Conservation (phyloP, 257 asterid genomes). For the Nicotiana noctiflora region DNA sequence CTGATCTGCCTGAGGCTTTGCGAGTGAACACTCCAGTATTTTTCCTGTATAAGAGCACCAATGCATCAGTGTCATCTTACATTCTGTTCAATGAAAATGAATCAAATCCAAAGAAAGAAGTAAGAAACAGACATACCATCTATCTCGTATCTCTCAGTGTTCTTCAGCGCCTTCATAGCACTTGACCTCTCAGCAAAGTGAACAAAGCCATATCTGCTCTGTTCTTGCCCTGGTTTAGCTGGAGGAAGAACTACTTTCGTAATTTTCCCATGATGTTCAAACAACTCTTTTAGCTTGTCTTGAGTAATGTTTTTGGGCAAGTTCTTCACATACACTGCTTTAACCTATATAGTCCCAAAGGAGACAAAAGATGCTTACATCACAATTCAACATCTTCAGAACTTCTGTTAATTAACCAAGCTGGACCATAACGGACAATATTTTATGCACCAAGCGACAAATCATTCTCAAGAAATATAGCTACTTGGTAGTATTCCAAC, state of each 20-base stretch:
- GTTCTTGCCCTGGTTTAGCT: slow-evolving; percentile 92
- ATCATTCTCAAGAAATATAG: background rate
- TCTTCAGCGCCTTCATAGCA: slow-evolving; percentile 87
- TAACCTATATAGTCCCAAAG: slow-evolving; percentile 44
- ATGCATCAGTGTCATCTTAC: slow-evolving; percentile 10
- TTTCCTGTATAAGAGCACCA: slow-evolving; percentile 47
- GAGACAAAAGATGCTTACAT: background rate
- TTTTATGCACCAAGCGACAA: background rate
- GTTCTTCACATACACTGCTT: slow-evolving; percentile 94
- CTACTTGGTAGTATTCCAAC: background rate
- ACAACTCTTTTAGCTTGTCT: slow-evolving; percentile 69
- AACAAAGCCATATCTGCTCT: slow-evolving; percentile 90
- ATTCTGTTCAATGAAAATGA: slow-evolving; percentile 3
- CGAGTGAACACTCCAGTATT: slow-evolving; percentile 89
- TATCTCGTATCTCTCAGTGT: slow-evolving; percentile 83
- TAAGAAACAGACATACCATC: slow-evolving; percentile 41
- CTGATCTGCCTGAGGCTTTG: slow-evolving; percentile 95
- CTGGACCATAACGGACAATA: background rate
- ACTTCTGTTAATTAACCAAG: background rate
- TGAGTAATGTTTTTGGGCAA: slow-evolving; percentile 78
- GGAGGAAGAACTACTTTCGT: slow-evolving; percentile 92
- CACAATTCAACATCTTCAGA: background rate
- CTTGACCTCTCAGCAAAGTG: slow-evolving; percentile 86
- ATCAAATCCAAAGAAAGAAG: slow-evolving; percentile 9
- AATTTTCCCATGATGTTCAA: slow-evolving; percentile 85